Conservation (phyloP, 2,329 filamentous ascomycete genomes). For the Penicillium sp. region DNA sequence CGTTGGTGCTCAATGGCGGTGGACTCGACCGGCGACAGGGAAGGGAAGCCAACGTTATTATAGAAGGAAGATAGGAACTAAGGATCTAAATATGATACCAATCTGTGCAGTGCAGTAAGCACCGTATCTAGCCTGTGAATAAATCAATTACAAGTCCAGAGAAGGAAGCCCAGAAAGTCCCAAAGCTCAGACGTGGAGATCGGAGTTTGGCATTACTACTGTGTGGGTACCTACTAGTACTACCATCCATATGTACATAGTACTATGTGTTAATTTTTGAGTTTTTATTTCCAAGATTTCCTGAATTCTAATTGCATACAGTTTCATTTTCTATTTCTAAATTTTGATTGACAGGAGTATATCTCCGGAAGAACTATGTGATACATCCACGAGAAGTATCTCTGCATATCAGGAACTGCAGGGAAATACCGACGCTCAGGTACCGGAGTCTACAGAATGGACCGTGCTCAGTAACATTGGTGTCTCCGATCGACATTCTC, state of each 20-base stretch:
- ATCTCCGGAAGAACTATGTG: background rate
- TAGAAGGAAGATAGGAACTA: conserved; percentile 1
- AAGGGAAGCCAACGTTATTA: background rate
- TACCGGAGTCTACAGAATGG: background rate
- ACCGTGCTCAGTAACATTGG: background rate
- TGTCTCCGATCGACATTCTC: background rate
- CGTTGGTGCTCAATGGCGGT: background rate
- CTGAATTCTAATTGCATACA: too few relatives aligned
- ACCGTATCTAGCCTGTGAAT: background rate
- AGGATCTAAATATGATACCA: too few relatives aligned
- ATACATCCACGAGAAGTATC: background rate
- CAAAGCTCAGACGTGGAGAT: conserved; percentile 5
- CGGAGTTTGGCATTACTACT: background rate
- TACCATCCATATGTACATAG: too few relatives aligned
- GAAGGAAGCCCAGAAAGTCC: background rate
- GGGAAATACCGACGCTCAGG: conserved; percentile 4
- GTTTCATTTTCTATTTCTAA: background rate
- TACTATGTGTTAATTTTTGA: background rate
- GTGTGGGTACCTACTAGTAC: too few relatives aligned
- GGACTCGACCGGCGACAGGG: background rate
- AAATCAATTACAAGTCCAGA: background rate
- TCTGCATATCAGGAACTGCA: background rate
- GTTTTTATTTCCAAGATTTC: background rate
- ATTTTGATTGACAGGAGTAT: background rate
- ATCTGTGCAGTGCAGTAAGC: background rate